Percentiles rank a stretch among this genome's conserved stretches.
phyloP scores from a whole-genome alignment of 2,329 filamentous ascomycete genomes.

The Aspergillus cejpii region DNA sequence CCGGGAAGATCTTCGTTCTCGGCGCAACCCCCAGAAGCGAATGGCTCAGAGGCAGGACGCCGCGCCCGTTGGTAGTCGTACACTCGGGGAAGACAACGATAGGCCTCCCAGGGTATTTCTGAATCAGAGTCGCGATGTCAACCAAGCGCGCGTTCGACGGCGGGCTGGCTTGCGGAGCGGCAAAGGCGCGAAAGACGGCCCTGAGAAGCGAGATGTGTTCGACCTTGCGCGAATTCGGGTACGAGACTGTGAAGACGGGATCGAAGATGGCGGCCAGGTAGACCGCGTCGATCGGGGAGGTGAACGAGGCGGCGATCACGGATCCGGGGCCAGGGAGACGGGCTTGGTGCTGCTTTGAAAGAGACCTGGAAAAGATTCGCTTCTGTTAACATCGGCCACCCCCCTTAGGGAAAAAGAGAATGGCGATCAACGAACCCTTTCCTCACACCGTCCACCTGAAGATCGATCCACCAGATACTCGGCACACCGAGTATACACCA shows the following conservation, averaged over 20 bases:
- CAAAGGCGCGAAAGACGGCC: conserved; percentile 68
- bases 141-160: conserved; percentile 48
- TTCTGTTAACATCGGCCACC: conserved; percentile 1
- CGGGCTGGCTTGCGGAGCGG: conserved; percentile 48
- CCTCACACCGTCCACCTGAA: conserved; percentile 96
- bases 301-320: conserved; percentile 84
- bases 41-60: conserved; percentile 75
- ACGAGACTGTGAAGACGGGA: conserved; percentile 84
- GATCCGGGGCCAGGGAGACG: conserved; percentile 72
- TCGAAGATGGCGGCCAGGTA: conserved; percentile 96
- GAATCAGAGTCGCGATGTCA: conserved; percentile 57
- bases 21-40: conserved; percentile 62
- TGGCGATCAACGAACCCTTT: conserved; percentile 56
- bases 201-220: conserved; percentile 68
- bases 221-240: conserved; percentile 66
- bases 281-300: conserved; percentile 83
- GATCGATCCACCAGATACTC: conserved; percentile 95
- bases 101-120: conserved; percentile 63
- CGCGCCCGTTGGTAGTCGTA: conserved; percentile 88
- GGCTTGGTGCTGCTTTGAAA: conserved; percentile 64
- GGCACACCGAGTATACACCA: conserved; percentile 85
- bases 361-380: conserved; percentile 42
- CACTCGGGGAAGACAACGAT: conserved; percentile 90
- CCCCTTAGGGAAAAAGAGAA: neutral
- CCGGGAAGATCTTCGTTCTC: conserved; percentile 73